phyloP scores from a whole-genome alignment of 345 rosid species.

The Lumnitzera littorea region DNA sequence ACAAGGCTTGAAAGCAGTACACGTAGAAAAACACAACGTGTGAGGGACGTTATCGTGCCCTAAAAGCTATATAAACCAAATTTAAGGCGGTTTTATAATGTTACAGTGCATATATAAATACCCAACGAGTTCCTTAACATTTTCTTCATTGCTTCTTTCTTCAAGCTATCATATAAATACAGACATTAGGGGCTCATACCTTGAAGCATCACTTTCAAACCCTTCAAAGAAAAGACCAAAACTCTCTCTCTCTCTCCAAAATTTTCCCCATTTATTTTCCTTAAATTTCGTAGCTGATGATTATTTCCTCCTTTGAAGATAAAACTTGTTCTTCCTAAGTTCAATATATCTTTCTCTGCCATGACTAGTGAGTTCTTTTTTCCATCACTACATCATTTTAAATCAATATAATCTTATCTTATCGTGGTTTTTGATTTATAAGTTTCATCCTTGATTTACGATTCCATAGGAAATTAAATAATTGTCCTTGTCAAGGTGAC shows the following conservation, averaged over 20 bases:
- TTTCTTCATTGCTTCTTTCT: neutral
- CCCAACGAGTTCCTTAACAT: neutral
- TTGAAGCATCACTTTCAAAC: too few species aligned
- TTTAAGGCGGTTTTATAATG: slow-evolving; percentile 16
- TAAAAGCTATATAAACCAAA: slow-evolving; percentile 5
- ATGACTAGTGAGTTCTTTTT: neutral
- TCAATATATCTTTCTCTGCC: neutral
- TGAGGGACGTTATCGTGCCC: slow-evolving; percentile 15
- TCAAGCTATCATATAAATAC: too few species aligned
- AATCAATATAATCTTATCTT: neutral
- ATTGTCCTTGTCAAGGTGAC: too few species aligned
- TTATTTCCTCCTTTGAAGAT: neutral
- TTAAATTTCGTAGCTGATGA: too few species aligned
- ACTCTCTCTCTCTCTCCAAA: too few species aligned
- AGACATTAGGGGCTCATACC: too few species aligned
- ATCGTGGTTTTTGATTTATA: neutral
- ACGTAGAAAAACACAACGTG: slow-evolving; percentile 30
- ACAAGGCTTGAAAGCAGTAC: too few species aligned
- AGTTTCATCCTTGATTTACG: neutral
- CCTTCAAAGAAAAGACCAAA: too few species aligned
- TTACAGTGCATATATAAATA: neutral
- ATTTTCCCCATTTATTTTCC: too few species aligned
- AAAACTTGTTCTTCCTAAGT: neutral
- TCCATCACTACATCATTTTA: neutral
- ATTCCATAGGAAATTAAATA: neutral